phyloP scores from a whole-genome alignment of 306 rosid species.

The Cucurbita ficifolia region DNA sequence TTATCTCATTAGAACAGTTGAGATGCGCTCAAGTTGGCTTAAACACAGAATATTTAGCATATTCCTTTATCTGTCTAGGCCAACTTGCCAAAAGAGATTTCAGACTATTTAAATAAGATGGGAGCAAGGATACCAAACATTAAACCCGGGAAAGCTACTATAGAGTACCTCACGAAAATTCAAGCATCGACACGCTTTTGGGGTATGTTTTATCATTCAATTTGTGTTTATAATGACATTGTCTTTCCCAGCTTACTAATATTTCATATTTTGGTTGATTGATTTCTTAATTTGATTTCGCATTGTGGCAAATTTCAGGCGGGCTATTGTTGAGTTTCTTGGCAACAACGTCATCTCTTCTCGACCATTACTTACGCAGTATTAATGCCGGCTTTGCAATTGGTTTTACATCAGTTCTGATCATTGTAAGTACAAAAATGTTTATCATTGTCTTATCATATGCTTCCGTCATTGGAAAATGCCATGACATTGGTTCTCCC shows the following conservation, averaged over 20 bases:
- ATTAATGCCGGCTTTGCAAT: conserved; percentile 81
- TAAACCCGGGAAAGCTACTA: conserved; percentile 96
- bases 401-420: conserved; percentile 88
- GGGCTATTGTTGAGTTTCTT: conserved; percentile 69
- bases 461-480: background rate
- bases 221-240: conserved; percentile 7
- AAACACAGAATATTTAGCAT: background rate
- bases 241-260: background rate
- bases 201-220: conserved; percentile 40
- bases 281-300: conserved; percentile 8
- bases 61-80: conserved; percentile 41
- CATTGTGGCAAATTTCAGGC: conserved; percentile 35
- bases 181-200: conserved; percentile 98
- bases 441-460: background rate
- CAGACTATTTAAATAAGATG: conserved; percentile 97
- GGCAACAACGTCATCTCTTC: conserved; percentile 81
- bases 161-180: conserved; percentile 81
- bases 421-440: conserved; percentile 53
- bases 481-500: background rate
- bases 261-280: conserved; percentile 3
- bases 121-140: conserved; percentile 89
- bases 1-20: background rate
- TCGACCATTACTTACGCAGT: conserved; percentile 79
- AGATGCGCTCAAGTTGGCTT: background rate
- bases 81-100: conserved; percentile 96